phyloP scores from a whole-genome alignment of 768 basidiomycete species.

The Serendipita sp. region DNA sequence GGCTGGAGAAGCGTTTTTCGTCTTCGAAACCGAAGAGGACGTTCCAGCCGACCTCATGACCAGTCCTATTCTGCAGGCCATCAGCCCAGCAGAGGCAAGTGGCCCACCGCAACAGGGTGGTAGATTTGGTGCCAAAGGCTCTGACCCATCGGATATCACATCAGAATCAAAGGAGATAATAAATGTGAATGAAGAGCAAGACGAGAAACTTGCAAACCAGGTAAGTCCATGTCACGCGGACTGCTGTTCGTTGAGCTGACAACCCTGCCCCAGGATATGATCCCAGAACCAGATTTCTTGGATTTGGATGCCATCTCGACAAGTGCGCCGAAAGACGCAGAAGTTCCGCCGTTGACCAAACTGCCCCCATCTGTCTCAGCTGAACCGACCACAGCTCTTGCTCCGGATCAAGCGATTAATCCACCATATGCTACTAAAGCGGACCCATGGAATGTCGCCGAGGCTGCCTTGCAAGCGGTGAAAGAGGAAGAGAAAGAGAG shows the following conservation, averaged over 20 bases:
- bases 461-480: slow-evolving; percentile 16
- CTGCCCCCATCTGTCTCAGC: background rate
- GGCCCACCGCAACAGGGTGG: slow-evolving; percentile 11
- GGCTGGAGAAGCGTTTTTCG: slow-evolving; percentile 96
- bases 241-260: background rate
- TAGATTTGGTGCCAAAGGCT: slow-evolving; percentile 12
- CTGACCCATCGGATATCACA: slow-evolving; percentile 19
- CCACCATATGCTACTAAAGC: background rate
- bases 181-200: slow-evolving; percentile 13
- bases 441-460: slow-evolving; percentile 12
- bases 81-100: slow-evolving; percentile 25
- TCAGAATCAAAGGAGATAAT: slow-evolving; percentile 22
- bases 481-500: slow-evolving; percentile 17
- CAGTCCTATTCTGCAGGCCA: slow-evolving; percentile 54
- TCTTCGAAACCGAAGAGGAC: slow-evolving; percentile 91
- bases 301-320: slow-evolving; percentile 47
- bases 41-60: slow-evolving; percentile 89
- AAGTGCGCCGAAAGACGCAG: background rate
- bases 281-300: slow-evolving; percentile 61
- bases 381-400: background rate
- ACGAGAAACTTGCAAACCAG: slow-evolving; percentile 3
- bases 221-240: background rate
- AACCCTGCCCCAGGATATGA: background rate
- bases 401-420: background rate
- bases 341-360: background rate